phyloP scores from a whole-genome alignment of 2,329 filamentous ascomycete genomes.

The Epichloe gansuensis region DNA sequence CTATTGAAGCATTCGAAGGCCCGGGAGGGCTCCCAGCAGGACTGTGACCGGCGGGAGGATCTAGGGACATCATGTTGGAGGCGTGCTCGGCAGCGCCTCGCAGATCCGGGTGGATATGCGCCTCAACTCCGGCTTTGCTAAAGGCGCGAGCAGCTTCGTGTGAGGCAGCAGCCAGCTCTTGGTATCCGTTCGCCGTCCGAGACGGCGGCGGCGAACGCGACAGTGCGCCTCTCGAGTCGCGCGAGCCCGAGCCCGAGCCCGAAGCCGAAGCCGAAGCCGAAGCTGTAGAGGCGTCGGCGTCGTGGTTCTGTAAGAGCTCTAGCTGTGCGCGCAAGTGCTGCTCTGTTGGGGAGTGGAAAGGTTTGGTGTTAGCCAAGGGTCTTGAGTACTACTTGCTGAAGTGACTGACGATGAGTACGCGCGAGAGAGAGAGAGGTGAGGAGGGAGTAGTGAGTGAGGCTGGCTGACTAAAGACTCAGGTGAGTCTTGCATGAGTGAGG shows the following conservation, averaged over 20 bases:
- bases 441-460: neutral
- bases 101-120: constrained; percentile 37
- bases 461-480: neutral
- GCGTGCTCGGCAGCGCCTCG: constrained; percentile 20
- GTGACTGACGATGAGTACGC: neutral
- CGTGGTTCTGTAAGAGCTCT: constrained; percentile 30
- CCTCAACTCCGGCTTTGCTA: constrained; percentile 27
- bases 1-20: constrained; percentile 16
- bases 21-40: constrained; percentile 16
- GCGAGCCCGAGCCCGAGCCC: constrained; percentile 5
- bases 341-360: constrained; percentile 15
- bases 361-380: constrained; percentile 12
- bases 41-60: constrained; percentile 20
- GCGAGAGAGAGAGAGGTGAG: neutral
- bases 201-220: constrained; percentile 16
- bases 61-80: constrained; percentile 27
- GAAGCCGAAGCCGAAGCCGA: constrained; percentile 5
- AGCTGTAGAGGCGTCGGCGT: constrained; percentile 20
- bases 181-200: constrained; percentile 33
- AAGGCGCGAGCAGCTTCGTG: constrained; percentile 23
- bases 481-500: neutral
- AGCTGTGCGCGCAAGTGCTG: constrained; percentile 31
- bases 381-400: neutral
- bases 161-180: constrained; percentile 22
- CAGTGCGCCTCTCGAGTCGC: constrained; percentile 18